Percentiles rank a stretch among this genome's conserved stretches.
Conservation (phyloP, 441 rosid species). For the Adansonia madagascariensis region DNA sequence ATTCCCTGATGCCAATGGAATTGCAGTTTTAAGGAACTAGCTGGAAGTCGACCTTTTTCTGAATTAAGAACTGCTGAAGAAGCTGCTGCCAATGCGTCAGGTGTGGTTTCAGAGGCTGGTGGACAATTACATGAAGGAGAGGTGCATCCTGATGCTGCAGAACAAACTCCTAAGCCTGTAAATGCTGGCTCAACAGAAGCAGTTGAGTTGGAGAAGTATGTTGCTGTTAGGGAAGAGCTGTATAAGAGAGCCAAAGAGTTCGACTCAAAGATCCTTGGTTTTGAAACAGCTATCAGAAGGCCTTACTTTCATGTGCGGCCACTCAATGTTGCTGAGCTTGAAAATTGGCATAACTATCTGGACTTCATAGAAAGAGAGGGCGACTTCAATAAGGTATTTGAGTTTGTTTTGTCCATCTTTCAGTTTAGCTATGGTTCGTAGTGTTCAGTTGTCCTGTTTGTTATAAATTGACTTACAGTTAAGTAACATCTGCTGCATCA, state of each 20-base stretch:
- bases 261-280: slow-evolving; percentile 85
- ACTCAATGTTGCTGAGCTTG: slow-evolving; percentile 84
- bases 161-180: slow-evolving; percentile 59
- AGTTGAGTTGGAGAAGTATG: slow-evolving; percentile 92
- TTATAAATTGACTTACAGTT: slow-evolving; percentile 82
- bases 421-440: slow-evolving; percentile 44
- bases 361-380: slow-evolving; percentile 80
- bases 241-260: slow-evolving; percentile 94
- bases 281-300: slow-evolving; percentile 91
- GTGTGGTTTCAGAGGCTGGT: slow-evolving; percentile 46
- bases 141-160: slow-evolving; percentile 55
- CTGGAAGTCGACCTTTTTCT: slow-evolving; percentile 70
- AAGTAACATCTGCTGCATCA: slow-evolving; percentile 92
- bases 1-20: slow-evolving; percentile 27
- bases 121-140: slow-evolving; percentile 58
- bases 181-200: slow-evolving; percentile 78
- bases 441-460: slow-evolving; percentile 62
- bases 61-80: slow-evolving; percentile 82
- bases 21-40: slow-evolving; percentile 83
- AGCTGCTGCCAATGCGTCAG: slow-evolving; percentile 46
- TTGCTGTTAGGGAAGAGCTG: slow-evolving; percentile 79
- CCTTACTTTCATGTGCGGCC: slow-evolving; percentile 98
- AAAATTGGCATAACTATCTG: slow-evolving; percentile 93
- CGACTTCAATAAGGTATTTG: slow-evolving; percentile 89
- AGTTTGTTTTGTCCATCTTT: slow-evolving; percentile 44